Evolutionary conservation across 495 filamentous ascomycete genomes (phyloP).

Genomic region (Aspergillus incahuasiensis): DNA sequence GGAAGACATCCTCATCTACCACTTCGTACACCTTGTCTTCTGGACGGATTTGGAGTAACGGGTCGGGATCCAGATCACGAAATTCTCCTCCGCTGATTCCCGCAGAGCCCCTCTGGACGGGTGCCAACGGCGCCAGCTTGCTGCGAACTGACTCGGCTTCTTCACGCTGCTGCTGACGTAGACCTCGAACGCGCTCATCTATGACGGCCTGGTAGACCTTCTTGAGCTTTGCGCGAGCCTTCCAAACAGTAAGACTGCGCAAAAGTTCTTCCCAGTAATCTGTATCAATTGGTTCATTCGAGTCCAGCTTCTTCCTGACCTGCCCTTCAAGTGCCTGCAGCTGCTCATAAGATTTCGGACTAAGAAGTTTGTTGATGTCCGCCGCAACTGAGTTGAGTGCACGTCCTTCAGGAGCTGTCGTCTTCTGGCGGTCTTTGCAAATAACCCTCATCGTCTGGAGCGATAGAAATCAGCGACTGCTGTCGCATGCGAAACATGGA

Average conservation of each 20-base stretch:
- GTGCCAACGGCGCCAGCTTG: slow-evolving; percentile 50
- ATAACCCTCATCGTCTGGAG: slow-evolving; percentile 73
- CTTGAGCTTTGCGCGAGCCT: slow-evolving; percentile 81
- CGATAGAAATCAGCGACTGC: not conserved
- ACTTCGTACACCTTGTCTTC: slow-evolving; percentile 65
- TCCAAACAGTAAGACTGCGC: slow-evolving; percentile 79
- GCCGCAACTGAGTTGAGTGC: slow-evolving; percentile 75
- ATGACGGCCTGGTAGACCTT: slow-evolving; percentile 76
- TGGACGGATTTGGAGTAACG: slow-evolving; percentile 59
- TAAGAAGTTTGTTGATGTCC: slow-evolving; percentile 82
- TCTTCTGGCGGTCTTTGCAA: slow-evolving; percentile 70
- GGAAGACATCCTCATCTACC: slow-evolving; percentile 57
- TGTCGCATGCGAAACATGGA: not conserved
- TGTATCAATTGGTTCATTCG: slow-evolving; percentile 87
- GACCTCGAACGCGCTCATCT: slow-evolving; percentile 61
- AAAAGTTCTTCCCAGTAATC: slow-evolving; percentile 97
- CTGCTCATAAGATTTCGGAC: slow-evolving; percentile 82
- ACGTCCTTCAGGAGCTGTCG: slow-evolving; percentile 63
- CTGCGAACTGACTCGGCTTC: slow-evolving; percentile 59
- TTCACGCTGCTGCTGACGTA: slow-evolving; percentile 64
- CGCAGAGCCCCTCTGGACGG: slow-evolving; percentile 13
- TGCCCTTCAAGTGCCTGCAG: slow-evolving; percentile 78
- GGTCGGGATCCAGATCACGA: slow-evolving; percentile 61
- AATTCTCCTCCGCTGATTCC: slow-evolving; percentile 20
- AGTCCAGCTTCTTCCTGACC: slow-evolving; percentile 75